Percentiles rank a stretch among this genome's conserved stretches.
These are phyloP conservation scores for Stemphylium vesicarium DNA, from an alignment of 2,329 filamentous ascomycete genomes.

Conservation along the genomic window DNA sequence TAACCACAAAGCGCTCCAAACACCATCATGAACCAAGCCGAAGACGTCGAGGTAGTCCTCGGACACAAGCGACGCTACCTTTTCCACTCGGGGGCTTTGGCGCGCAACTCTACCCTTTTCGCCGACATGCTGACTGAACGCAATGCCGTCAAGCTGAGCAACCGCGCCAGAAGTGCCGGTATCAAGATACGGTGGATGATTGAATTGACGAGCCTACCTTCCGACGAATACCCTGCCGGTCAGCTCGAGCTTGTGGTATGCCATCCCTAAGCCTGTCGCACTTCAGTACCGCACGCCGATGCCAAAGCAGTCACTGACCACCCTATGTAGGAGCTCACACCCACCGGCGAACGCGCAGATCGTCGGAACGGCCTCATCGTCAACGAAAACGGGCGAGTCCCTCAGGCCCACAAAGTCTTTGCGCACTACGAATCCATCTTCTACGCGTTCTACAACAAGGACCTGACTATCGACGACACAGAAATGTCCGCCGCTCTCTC, in stretches of 20 bases:
- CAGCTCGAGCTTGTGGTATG: conserved; percentile 39
- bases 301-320: conserved; percentile 1
- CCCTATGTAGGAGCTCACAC: conserved; percentile 40
- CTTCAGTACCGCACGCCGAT: background rate
- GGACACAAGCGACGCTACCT: conserved; percentile 37
- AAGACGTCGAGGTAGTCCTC: conserved; percentile 45
- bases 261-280: background rate
- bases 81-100: conserved; percentile 46
- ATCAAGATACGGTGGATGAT: conserved; percentile 43
- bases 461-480: conserved; percentile 50
- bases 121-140: conserved; percentile 38
- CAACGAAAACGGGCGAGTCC: conserved; percentile 46
- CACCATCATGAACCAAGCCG: conserved; percentile 40
- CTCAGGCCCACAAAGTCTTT: conserved; percentile 33
- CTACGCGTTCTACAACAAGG: conserved; percentile 55
- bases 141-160: conserved; percentile 35
- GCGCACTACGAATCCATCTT: conserved; percentile 54
- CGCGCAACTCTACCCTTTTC: conserved; percentile 41
- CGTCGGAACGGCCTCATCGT: conserved; percentile 28
- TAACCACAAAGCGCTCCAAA: too few relatives aligned
- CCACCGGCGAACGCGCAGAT: conserved; percentile 37
- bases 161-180: conserved; percentile 30
- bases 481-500: conserved; percentile 50
- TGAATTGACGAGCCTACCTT: conserved; percentile 35
- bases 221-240: conserved; percentile 27